Base-by-base conservation (phyloP, 441 rosid species). In the Corymbia citriodora region DNA sequence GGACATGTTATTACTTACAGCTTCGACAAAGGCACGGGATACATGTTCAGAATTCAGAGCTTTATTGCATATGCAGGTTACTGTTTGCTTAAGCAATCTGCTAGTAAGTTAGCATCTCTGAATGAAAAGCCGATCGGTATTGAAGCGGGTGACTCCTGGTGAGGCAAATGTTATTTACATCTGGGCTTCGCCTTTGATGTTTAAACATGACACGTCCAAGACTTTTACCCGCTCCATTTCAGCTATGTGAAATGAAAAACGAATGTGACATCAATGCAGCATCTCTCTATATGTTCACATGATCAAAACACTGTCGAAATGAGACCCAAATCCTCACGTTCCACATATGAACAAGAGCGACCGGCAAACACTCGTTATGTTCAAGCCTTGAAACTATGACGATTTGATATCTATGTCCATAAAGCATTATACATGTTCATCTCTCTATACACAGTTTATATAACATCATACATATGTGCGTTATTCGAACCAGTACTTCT, bases 61-160 rank as follows among this genome's bases (percentile, higher is more conserved):
- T 49, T 57, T 90, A 55, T 90, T 72, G 87, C 91, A 92, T 79
- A 91, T 95, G 87, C 94, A 96, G 99, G 98, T 97, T 49, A 97
- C 99, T 90, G 96, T 95, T 92, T 97, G 13, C 53, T 96, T 96
- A 97, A 97, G 95, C 99, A 96, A 92, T 95, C 93, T 79, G 97
- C 99, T 27, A 93, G 95, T 89, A 97, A 93, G 92, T 89, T 98
- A 95, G 98, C 98, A 91, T 97, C 98, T 68, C 97, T 98, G 87
- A 98, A 98, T 94, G 96, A 98, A 92, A 95, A 98, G 93, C 93
- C 97, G 95, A 95, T 98, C 93, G 99, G 99, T 88, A 97, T 98
- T 89, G 96, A 95, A 96, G 96, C 97, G 91, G 99, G 99, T 90
- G 96, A 97, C 93, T 98, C 95, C 92, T 95, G 99, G 99, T 97